Conservation (phyloP, 129 eudicot species). For the Escallonia herrerae region DNA sequence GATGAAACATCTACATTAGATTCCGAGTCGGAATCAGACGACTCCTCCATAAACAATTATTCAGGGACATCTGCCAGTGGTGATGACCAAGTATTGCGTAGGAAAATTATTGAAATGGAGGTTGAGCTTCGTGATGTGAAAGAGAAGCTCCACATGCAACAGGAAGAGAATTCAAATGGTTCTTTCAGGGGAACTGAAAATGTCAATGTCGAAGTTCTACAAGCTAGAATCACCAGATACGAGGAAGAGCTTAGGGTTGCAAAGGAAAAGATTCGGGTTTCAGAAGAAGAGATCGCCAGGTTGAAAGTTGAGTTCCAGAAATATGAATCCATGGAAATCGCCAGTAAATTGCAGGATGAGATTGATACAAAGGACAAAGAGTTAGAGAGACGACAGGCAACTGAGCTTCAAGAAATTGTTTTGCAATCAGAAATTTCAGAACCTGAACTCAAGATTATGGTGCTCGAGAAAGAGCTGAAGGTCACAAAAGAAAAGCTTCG, state of each 20-base stretch:
- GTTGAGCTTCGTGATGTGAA: conserved; percentile 39
- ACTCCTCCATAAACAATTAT: conserved; percentile 67
- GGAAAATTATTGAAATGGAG: conserved; percentile 48
- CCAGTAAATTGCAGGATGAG: conserved; percentile 3
- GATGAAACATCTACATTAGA: conserved; percentile 72
- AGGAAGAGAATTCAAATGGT: conserved; percentile 29
- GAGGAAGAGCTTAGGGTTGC: conserved; percentile 51
- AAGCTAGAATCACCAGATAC: conserved; percentile 17
- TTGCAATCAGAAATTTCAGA: conserved; percentile 22
- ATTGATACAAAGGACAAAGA: conserved; percentile 1
- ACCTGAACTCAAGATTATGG: conserved; percentile 23
- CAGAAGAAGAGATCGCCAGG: conserved; percentile 45
- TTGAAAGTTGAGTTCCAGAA: conserved; percentile 51
- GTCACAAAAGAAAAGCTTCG: conserved; percentile 31
- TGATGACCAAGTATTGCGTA: conserved; percentile 44
- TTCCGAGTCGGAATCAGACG: conserved; percentile 84
- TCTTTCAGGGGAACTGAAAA: conserved; percentile 11
- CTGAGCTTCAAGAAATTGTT: conserved; percentile 13
- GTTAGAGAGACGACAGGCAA: conserved; percentile 4
- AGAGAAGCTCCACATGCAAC: conserved; percentile 36
- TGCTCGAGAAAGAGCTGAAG: conserved; percentile 40
- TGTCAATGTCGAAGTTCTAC: conserved; percentile 13
- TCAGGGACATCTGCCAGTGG: conserved; percentile 28
- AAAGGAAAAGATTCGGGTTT: conserved; percentile 40
- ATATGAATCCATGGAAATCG: conserved; percentile 15